Base-by-base conservation (phyloP, 495 filamentous ascomycete species). In the Neurospora pannonica region DNA sequence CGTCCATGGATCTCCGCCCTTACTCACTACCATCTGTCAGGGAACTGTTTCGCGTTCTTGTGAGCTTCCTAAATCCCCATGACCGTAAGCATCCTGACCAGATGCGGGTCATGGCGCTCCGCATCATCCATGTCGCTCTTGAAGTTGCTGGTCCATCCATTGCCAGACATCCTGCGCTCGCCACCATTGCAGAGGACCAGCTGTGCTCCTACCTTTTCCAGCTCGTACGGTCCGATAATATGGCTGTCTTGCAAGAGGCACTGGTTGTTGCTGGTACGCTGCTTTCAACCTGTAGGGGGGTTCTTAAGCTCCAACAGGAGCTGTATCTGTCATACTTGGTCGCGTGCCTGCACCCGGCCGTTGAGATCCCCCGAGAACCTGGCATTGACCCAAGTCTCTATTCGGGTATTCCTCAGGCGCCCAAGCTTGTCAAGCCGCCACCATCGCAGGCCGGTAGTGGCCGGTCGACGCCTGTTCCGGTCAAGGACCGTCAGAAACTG, bases 101-200 rank as follows among this genome's bases (percentile, higher is more conserved):
- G 10, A 97, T 98, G 92, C 89, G 95, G 76, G 93, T 98, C 31
- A 98, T 98, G 94, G 96, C 97, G 7, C 84, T 99, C 72, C 88
- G 97, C 39, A 98, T 99, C 74, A 97, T 98, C 74, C 96, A 98
- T 85, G 96, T 99, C 40, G 95, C 96, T 13, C 87, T 99, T 46
- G 96, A 99, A 80, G 95, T 98, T 74, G 95, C 96, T 31, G 96
- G 96, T 0, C 95, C 96, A 2, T 97, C 95, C 1, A 98, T 99
- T 78, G 93, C 94, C 69, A 92, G 92, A 74, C 97, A 99, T 80
- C 94, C 95, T 8, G 94, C 91, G 71, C 84, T 99, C 71, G 94
- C 97, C 34, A 90, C 87, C 15, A 85, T 98, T 43, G 97, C 96
- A 2, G 94, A 97, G 79, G 94, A 99, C 82, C 94, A 95, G 72